Percentiles rank a stretch among this genome's conserved stretches.
Conservation (phyloP, 768 basidiomycete species). For the Tulasnella sp. region DNA sequence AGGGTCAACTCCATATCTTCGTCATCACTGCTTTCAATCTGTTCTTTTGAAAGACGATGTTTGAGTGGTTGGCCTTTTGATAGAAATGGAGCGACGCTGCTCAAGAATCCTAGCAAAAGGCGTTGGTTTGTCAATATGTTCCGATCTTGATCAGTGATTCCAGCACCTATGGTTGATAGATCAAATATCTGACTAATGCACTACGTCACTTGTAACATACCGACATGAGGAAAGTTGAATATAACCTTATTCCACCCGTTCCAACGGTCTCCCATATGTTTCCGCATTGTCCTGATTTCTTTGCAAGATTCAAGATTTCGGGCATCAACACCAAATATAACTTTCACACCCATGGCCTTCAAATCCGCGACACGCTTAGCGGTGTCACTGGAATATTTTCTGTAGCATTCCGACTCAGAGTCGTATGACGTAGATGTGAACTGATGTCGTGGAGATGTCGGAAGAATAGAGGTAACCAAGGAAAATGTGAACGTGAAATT, state of each 20-base stretch:
- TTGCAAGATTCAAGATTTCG: conserved; percentile 50
- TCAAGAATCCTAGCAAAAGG: conserved; percentile 68
- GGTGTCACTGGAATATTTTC: conserved; percentile 69
- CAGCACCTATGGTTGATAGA: conserved; percentile 29
- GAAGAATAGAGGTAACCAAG: conserved; percentile 39
- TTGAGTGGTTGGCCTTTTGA: conserved; percentile 35
- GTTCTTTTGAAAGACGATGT: conserved; percentile 35
- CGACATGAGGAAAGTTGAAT: conserved; percentile 96
- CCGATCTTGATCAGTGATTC: conserved; percentile 85
- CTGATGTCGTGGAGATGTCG: conserved; percentile 44
- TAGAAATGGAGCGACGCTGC: conserved; percentile 53
- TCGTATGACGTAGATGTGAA: conserved; percentile 82
- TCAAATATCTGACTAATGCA: neutral
- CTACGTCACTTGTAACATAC: conserved; percentile 29
- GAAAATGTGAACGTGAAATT: conserved; percentile 87
- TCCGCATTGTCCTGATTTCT: conserved; percentile 34
- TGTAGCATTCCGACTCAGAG: conserved; percentile 54
- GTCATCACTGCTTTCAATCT: conserved; percentile 30
- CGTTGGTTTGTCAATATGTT: conserved; percentile 85
- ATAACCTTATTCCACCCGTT: conserved; percentile 63
- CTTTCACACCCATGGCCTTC: conserved; percentile 45
- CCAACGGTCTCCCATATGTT: conserved; percentile 18
- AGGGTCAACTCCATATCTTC: conserved; percentile 34
- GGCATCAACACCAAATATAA: conserved; percentile 79
- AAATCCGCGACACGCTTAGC: conserved; percentile 43